Base-by-base conservation (phyloP, 768 basidiomycete species). In the Strobilomyces confusus region DNA sequence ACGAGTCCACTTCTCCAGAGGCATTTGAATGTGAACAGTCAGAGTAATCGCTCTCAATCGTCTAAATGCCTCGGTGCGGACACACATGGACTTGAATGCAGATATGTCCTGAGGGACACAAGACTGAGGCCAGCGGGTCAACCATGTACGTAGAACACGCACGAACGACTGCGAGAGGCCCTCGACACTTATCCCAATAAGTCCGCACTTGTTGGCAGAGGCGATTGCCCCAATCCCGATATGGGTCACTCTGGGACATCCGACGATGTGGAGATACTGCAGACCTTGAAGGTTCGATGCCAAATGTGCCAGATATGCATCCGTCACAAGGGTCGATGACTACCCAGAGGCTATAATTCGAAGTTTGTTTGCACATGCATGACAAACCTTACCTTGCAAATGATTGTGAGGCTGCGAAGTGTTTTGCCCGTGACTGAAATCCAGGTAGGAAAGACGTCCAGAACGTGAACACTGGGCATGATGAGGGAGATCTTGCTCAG, bases 161-260 rank as follows among this genome's bases (percentile, higher is more conserved):
- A 89, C 88, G 59, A 89, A 86, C 56, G 73, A 67, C 1, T 75
- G 69, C 3, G 84, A 83, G 20, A 89, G 64, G 13, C 78, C 79
- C 63, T 92, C 87, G 11, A 92, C 70, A 9, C 78, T 77, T 5
- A 91, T 71, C 1, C 72, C 74, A 5, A 74, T 47, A 9, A 92
- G 72, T 3, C 84, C 82, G 6, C 43, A 65, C 36, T 58, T 55
- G 51, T 75, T 84, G 20, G 65, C 54, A 4, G 73, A 72, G 1
- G 87, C 60, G 14, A 89, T 55, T 3, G 78, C 72, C 63, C 70
- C 76, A 2, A 89, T 68, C 1, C 88, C 86, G 9, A 56, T 56
- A 46, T 89, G 77, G 1, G 85, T 87, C 23, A 90, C 80, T 60
- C 77, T 86, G 2, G 78, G 74, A 63, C 89, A 92, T 19, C 89